A percentile compares a stretch with the other conserved stretches of the same genome.
Conservation (phyloP, 2,329 filamentous ascomycete genomes). For the Podosphaera fusca region DNA sequence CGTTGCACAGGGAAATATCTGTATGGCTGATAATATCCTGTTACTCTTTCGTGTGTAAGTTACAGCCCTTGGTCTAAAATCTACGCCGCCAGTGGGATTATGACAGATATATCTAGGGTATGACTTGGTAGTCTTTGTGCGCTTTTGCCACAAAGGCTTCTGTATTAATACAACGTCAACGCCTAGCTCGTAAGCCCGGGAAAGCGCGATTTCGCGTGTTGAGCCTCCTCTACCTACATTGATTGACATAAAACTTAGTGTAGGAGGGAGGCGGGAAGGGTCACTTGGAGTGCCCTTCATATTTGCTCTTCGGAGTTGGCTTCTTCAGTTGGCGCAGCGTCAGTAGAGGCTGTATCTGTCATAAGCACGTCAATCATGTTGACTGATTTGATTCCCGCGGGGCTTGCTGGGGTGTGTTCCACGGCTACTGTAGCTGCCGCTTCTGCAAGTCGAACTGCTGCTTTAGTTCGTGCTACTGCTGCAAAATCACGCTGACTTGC, state of each 20-base stretch:
- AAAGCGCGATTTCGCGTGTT: not conserved
- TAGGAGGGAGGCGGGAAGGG: not conserved
- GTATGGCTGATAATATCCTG: not conserved
- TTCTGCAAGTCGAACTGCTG: not conserved
- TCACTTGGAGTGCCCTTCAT: not conserved
- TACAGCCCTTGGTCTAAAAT: not conserved
- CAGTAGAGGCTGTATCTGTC: not conserved
- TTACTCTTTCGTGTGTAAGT: not conserved
- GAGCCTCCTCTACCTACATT: not conserved
- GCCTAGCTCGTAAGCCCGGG: not conserved
- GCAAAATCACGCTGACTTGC: not conserved
- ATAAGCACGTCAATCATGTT: not conserved
- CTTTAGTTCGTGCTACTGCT: not conserved
- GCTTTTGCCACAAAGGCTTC: not conserved
- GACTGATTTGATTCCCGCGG: not conserved
- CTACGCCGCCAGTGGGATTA: not conserved
- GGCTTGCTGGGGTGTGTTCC: not conserved
- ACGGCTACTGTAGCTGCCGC: not conserved
- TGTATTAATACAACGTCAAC: not conserved
- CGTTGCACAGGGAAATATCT: not conserved
- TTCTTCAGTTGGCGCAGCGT: not conserved
- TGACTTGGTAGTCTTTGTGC: not conserved
- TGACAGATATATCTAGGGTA: not conserved
- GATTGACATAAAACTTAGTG: not conserved
- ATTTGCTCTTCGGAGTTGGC: not conserved